Base-by-base conservation (phyloP, 352 stramenopile genomes). In the Pythium folliculosum region DNA sequence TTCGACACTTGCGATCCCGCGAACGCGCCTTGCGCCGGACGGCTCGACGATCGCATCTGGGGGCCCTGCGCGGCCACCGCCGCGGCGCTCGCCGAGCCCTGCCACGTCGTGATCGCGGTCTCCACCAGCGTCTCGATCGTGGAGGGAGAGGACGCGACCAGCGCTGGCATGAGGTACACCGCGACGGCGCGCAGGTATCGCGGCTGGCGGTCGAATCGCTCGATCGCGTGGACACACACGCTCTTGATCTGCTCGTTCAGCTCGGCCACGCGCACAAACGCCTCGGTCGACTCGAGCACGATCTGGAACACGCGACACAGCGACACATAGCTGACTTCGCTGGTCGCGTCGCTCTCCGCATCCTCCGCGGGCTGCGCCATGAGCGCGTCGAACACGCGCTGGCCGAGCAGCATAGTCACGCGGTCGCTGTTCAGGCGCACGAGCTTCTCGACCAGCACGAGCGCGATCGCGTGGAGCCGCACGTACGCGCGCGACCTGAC, bases 271-370 rank as follows among this genome's bases (percentile, higher is more conserved):
- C 23, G 72, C 66, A 69, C 38, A 54, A 66, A n/a, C 37, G 59
- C 66, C 13, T 67, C 59, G 5, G 45, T 67, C 44, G 60, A 61
- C 12, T 65, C 44, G 5, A 73, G 32, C 6, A 63, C 67, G 30
- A 88, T 32, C 60, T 86, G 69, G 50, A 89, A 63, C 32, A 88
- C 67, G 10, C 67, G 63, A 38, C 84, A 89, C 8, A 92, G 58
- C 40, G 84, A 77, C 9, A 71, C 69, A 48, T 77, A 89, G 60
- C 78, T 81, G 8, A 56, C 38, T 44, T 56, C 44, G 23, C 70
- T 63, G 21, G 3, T 25, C 14, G 47, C 69, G 6, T 27, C 38
- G 56, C 45, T n/a, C 25, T 61, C 40, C 22, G 13, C 47, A 8
- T 37, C 57, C 27, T 21, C 44, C 5, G 62, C 44, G 19, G 35